These are phyloP conservation scores for Elaeis oleifera DNA, from an alignment of 202 grass and related monocot species.

Conservation along the genomic window DNA sequence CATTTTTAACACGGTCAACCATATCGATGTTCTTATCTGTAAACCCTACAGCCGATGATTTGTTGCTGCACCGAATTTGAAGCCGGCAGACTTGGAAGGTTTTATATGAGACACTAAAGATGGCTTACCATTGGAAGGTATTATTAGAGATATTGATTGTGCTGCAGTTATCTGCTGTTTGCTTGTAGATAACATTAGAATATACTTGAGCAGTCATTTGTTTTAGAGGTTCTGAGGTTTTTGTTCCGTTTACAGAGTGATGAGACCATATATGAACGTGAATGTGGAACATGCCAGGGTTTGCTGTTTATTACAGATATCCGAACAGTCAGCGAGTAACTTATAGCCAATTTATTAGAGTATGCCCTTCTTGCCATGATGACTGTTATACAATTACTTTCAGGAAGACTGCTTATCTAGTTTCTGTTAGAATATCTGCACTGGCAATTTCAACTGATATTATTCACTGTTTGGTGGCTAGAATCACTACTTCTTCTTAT, in stretches of 20 bases:
- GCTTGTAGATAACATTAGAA: too few species aligned
- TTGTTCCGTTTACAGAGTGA: conserved; percentile 53
- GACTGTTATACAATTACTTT: neutral
- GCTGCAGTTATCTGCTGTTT: too few species aligned
- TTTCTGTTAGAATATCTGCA: too few species aligned
- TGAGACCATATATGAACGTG: conserved; percentile 92
- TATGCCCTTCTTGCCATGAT: conserved; percentile 34
- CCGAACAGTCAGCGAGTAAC: conserved; percentile 86
- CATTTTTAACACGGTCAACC: conserved; percentile 89
- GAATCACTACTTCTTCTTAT: too few species aligned
- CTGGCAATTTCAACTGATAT: too few species aligned
- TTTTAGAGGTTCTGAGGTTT: conserved; percentile 22
- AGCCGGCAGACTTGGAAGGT: conserved; percentile 87
- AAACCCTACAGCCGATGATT: conserved; percentile 95
- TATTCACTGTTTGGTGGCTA: too few species aligned
- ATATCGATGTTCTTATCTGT: conserved; percentile 88
- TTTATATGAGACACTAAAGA: conserved; percentile 92
- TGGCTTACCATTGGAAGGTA: conserved; percentile 99
- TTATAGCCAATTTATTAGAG: conserved; percentile 72
- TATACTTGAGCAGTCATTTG: conserved; percentile 10
- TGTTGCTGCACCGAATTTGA: conserved; percentile 97
- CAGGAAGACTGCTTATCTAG: too few species aligned
- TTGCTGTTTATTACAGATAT: conserved; percentile 77
- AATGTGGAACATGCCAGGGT: conserved; percentile 95
- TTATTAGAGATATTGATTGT: neutral